Evolutionary conservation across 352 stramenopile species (phyloP).

Genomic region (Globisporangium alternatum): DNA sequence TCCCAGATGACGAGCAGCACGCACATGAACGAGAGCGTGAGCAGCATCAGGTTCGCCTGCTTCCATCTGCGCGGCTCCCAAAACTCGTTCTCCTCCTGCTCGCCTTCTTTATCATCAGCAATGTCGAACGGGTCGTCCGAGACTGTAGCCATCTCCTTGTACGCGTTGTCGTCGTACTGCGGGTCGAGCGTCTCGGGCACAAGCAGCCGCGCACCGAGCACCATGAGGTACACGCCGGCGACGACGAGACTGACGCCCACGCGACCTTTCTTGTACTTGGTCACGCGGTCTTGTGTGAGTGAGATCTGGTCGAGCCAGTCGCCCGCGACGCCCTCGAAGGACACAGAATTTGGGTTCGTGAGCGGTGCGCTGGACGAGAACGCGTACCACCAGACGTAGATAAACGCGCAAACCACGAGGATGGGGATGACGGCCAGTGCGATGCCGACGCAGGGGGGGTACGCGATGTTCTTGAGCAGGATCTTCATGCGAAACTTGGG

Average conservation of each 20-base stretch:
- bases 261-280: conserved; percentile 84
- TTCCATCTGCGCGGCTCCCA: conserved; percentile 90
- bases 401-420: conserved; percentile 43
- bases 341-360: conserved; percentile 44
- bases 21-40: conserved; percentile 78
- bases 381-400: conserved; percentile 75
- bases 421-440: conserved; percentile 64
- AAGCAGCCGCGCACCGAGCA: conserved; percentile 62
- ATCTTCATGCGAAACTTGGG: conserved; percentile 91
- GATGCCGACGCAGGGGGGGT: conserved; percentile 82
- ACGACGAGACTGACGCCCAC: conserved; percentile 83
- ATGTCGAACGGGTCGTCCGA: conserved; percentile 55
- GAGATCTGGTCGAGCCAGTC: conserved; percentile 89
- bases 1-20: conserved; percentile 94
- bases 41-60: conserved; percentile 88
- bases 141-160: conserved; percentile 54
- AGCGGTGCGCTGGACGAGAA: conserved; percentile 49
- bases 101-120: conserved; percentile 66
- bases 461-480: conserved; percentile 88
- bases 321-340: conserved; percentile 84
- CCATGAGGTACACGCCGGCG: conserved; percentile 79
- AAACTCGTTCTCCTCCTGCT: conserved; percentile 62
- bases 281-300: conserved; percentile 70
- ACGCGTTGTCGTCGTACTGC: conserved; percentile 74
- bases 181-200: conserved; percentile 84